phyloP scores from a whole-genome alignment of 2,329 filamentous ascomycete species.

The Pseudopyricularia cyperi region DNA sequence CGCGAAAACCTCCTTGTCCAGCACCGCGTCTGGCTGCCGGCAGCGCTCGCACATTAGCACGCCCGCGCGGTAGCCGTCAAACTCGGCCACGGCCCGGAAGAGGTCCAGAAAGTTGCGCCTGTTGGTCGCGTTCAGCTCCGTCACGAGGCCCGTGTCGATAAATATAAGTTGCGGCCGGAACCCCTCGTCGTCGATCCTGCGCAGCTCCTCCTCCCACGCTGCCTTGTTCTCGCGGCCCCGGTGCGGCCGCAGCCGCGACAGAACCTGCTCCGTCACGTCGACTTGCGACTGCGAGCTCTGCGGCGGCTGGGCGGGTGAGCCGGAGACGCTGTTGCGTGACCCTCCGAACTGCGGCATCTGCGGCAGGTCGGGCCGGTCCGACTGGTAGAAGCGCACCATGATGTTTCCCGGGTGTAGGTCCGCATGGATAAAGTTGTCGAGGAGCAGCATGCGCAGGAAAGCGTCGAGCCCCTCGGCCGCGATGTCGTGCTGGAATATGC shows the following conservation, averaged over 20 bases:
- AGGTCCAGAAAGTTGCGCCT: slow-evolving; percentile 86
- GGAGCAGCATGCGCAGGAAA: slow-evolving; percentile 88
- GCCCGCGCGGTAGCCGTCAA: slow-evolving; percentile 90
- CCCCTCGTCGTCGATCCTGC: slow-evolving; percentile 70
- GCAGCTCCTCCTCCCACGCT: slow-evolving; percentile 63
- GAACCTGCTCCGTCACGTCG: slow-evolving; percentile 79
- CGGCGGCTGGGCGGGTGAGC: slow-evolving; percentile 16
- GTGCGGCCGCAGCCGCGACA: slow-evolving; percentile 65
- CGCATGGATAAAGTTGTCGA: slow-evolving; percentile 96
- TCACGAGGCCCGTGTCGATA: slow-evolving; percentile 92
- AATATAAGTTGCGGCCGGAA: slow-evolving; percentile 92
- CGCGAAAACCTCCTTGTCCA: slow-evolving; percentile 83
- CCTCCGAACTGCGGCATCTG: slow-evolving; percentile 9
- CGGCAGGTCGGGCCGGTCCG: slow-evolving; percentile 53
- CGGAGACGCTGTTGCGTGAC: not conserved
- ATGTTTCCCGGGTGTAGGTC: slow-evolving; percentile 97
- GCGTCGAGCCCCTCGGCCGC: slow-evolving; percentile 90
- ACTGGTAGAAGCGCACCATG: slow-evolving; percentile 96
- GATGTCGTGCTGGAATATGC: slow-evolving; percentile 86
- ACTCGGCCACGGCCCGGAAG: slow-evolving; percentile 91
- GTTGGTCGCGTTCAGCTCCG: slow-evolving; percentile 78
- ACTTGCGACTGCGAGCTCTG: slow-evolving; percentile 21
- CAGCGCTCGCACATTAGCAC: slow-evolving; percentile 94
- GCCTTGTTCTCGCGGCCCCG: slow-evolving; percentile 45
- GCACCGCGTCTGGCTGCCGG: slow-evolving; percentile 78